Base-by-base conservation (phyloP, 345 rosid species). In the Populus tremula region DNA sequence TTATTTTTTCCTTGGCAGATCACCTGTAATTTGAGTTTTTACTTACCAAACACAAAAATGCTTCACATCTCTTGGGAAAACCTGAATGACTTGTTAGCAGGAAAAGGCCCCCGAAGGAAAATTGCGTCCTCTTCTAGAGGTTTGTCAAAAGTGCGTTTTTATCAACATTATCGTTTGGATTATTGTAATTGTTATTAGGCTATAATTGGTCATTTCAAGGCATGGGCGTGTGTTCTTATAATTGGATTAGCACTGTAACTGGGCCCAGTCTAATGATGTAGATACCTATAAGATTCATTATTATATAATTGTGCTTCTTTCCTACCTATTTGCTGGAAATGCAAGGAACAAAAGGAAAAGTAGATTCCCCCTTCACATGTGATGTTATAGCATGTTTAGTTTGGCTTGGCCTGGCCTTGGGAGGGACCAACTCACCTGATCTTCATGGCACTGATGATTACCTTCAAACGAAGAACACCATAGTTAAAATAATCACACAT, bases 321-420 rank as follows among this genome's bases (percentile, higher is more conserved):
- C 81, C 78, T 81, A 71, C 69, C 84, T 70, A 71, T 27, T 84
- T 77, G 86, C 81, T 79, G 84, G 82, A 71, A 82, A 78, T 70
- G 83, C 74, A 77, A 82, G 78, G 45, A 82, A 77, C 81, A 81
- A 81, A 20, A 0, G 38, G 2, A 65, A 85, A 81, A 68, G 78
- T 74, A 79, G 87, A 82, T 84, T 84, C 89, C 87, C 89, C 69
- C 82, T 81, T 83, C 87, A 85, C 89, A 83, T 83, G 86, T 75
- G 35, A 79, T 81, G 86, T 75, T 72, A 62, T 70, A 59, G 63
- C 82, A 73, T 84, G 86, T 76, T 80, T 72, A 50, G 36, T 75
- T 79, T 85, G 86, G 79, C 83, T 72, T 76, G 49, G 71, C 76
- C 33, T 41, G 64, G 12, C 49, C 67, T 73, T 14, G n/a, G 27